These are phyloP conservation scores for Lentinula aciculospora DNA, from an alignment of 768 basidiomycete genomes.

Conservation along the genomic window DNA sequence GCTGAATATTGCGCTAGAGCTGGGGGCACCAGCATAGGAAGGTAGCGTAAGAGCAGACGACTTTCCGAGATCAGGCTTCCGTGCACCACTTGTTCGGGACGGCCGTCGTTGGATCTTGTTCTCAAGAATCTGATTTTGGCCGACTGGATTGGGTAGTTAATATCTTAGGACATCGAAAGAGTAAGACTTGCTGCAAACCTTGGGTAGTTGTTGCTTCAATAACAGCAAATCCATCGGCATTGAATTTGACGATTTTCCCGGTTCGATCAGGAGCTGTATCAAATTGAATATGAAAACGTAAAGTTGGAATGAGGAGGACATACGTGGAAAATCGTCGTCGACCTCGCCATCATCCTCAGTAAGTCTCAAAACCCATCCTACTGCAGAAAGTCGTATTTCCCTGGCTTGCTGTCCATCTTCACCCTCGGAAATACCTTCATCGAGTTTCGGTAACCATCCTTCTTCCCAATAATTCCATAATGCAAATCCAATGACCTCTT, in stretches of 20 bases:
- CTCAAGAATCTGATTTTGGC: constrained; percentile 79
- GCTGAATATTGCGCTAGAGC: constrained; percentile 21
- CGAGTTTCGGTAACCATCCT: constrained; percentile 70
- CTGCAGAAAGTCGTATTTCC: constrained; percentile 56
- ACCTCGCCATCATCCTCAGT: constrained; percentile 98
- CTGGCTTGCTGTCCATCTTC: constrained; percentile 56
- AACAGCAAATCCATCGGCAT: constrained; percentile 85
- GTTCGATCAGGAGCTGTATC: constrained; percentile 83
- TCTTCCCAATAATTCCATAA: constrained; percentile 94
- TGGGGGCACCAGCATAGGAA: constrained; percentile 22
- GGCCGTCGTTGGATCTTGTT: constrained; percentile 47
- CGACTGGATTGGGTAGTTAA: constrained; percentile 19
- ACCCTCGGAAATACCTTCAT: constrained; percentile 49
- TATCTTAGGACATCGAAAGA: neutral
- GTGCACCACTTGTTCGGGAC: constrained; percentile 40
- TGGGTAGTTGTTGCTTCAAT: constrained; percentile 70
- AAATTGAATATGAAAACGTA: constrained; percentile 5
- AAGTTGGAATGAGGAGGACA: constrained; percentile 22
- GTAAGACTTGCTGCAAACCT: constrained; percentile 34
- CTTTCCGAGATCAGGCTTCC: constrained; percentile 16
- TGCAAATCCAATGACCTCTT: constrained; percentile 93
- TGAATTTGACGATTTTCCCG: constrained; percentile 82
- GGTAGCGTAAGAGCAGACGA: constrained; percentile 27
- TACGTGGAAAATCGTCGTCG: constrained; percentile 97
- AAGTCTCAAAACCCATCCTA: constrained; percentile 91